Conservation (phyloP, 495 filamentous ascomycete genomes). For the Penicillium simplicissimum region DNA sequence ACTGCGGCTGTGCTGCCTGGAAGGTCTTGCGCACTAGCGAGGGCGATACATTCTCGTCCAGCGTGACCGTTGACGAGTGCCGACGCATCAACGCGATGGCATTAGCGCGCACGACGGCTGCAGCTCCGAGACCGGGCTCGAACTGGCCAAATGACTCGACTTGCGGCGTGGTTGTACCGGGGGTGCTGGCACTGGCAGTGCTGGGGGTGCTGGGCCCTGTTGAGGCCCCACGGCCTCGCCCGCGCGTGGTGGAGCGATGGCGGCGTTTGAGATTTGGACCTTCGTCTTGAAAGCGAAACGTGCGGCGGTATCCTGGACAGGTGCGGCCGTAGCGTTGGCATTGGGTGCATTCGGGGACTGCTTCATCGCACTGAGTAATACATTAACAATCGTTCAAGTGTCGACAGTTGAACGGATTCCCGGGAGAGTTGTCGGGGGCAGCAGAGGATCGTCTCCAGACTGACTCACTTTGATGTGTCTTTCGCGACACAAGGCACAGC, state of each 20-base stretch:
- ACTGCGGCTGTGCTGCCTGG: constrained; percentile 24
- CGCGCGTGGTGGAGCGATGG: constrained; percentile 24
- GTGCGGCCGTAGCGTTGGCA: constrained; percentile 38
- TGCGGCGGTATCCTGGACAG: constrained; percentile 40
- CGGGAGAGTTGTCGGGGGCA: neutral
- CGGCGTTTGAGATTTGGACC: constrained; percentile 32
- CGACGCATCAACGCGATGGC: constrained; percentile 31
- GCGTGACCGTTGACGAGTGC: constrained; percentile 15
- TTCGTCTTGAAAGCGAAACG: constrained; percentile 42
- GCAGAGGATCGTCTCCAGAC: too few species aligned
- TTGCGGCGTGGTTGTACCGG: constrained; percentile 10
- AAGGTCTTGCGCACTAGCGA: constrained; percentile 30
- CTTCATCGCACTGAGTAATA: constrained; percentile 35
- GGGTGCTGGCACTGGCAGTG: constrained; percentile 1
- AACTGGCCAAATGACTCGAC: neutral
- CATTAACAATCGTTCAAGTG: neutral
- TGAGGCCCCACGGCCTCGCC: constrained; percentile 8
- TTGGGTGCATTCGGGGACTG: constrained; percentile 36
- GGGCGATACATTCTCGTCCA: constrained; percentile 27
- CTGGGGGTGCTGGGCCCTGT: constrained; percentile 8
- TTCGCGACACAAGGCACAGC: constrained; percentile 39
- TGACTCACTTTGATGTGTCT: constrained; percentile 38
- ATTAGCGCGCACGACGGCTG: constrained; percentile 25
- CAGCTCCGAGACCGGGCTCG: constrained; percentile 14
- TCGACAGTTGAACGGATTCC: neutral